These are phyloP conservation scores for Decorospora gaudefroyi DNA, from an alignment of 2,329 filamentous ascomycete genomes.

Conservation along the genomic window DNA sequence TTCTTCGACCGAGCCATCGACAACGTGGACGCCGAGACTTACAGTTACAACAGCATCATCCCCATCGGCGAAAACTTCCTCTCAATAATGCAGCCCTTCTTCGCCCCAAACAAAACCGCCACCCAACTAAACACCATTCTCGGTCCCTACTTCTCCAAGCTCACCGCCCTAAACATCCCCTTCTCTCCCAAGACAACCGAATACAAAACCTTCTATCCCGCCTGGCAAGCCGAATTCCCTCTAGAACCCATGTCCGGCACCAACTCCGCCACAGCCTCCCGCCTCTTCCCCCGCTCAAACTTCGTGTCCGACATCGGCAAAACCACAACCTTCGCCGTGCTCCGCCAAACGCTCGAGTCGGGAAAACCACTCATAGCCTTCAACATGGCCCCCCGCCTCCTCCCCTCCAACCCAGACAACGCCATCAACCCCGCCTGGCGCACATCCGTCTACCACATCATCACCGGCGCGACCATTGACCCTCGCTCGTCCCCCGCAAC, in stretches of 20 bases:
- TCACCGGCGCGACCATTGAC: conserved; percentile 16
- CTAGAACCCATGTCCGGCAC: conserved; percentile 24
- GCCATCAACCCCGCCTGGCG: conserved; percentile 36
- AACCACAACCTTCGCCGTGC: conserved; percentile 34
- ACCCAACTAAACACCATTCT: conserved; percentile 19
- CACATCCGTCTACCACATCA: conserved; percentile 30
- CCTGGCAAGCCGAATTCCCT: conserved; percentile 39
- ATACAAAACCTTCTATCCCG: conserved; percentile 33
- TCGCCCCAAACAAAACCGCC: conserved; percentile 30
- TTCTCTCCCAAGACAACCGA: conserved; percentile 39
- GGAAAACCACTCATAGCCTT: conserved; percentile 30
- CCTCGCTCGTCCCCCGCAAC: conserved; percentile 1
- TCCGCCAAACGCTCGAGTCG: conserved; percentile 26
- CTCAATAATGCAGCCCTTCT: conserved; percentile 29
- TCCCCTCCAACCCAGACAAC: conserved; percentile 27
- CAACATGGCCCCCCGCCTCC: conserved; percentile 24
- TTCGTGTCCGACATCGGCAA: conserved; percentile 30
- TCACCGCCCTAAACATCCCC: conserved; percentile 30
- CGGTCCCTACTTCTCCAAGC: conserved; percentile 14
- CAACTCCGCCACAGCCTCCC: conserved; percentile 18
- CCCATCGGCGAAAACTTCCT: conserved; percentile 16
- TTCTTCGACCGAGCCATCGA: conserved; percentile 7
- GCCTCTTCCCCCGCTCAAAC: conserved; percentile 36
- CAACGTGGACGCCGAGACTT: conserved; percentile 18
- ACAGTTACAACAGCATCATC: conserved; percentile 16